These are phyloP conservation scores for Quercus phellos DNA, from an alignment of 331 rosid genomes.

Conservation along the genomic window DNA sequence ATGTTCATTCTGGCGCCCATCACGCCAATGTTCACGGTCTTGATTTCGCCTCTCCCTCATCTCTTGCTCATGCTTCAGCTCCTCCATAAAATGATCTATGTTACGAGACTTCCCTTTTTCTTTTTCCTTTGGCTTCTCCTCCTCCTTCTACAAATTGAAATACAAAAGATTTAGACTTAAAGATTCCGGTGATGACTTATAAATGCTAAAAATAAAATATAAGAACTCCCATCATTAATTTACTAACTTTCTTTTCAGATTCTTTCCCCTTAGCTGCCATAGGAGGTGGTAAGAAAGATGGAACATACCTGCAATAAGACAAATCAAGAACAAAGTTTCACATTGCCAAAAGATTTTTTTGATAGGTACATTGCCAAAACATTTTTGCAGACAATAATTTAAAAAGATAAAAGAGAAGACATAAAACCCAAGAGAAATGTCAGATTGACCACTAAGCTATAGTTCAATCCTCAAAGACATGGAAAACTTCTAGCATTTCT, in stretches of 20 bases:
- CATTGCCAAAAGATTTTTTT: slow-evolving; percentile 20
- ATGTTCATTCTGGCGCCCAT: slow-evolving; percentile 67
- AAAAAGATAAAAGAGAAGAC: background rate
- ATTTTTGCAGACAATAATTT: slow-evolving; percentile 16
- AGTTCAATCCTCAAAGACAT: background rate
- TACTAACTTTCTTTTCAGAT: slow-evolving; percentile 80
- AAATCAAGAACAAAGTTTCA: slow-evolving; percentile 39
- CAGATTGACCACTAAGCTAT: background rate
- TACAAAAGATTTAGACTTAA: slow-evolving; percentile 23
- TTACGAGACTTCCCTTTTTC: slow-evolving; percentile 89
- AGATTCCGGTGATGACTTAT: slow-evolving; percentile 6
- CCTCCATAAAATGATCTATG: slow-evolving; percentile 96
- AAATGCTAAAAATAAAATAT: slow-evolving; percentile 7
- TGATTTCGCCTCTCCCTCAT: slow-evolving; percentile 91
- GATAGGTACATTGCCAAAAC: slow-evolving; percentile 11
- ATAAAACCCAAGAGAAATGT: background rate
- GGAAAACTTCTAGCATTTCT: slow-evolving; percentile 14
- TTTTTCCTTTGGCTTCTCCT: slow-evolving; percentile 82
- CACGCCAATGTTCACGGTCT: slow-evolving; percentile 85
- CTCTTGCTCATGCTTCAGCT: slow-evolving; percentile 94
- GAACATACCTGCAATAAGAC: slow-evolving; percentile 81
- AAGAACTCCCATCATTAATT: background rate
- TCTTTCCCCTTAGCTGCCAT: slow-evolving; percentile 91
- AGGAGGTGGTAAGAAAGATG: slow-evolving; percentile 92
- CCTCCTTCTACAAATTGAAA: slow-evolving; percentile 65